Evolutionary conservation across 116 monocot species (phyloP).

Genomic region (Zostera marina): DNA sequence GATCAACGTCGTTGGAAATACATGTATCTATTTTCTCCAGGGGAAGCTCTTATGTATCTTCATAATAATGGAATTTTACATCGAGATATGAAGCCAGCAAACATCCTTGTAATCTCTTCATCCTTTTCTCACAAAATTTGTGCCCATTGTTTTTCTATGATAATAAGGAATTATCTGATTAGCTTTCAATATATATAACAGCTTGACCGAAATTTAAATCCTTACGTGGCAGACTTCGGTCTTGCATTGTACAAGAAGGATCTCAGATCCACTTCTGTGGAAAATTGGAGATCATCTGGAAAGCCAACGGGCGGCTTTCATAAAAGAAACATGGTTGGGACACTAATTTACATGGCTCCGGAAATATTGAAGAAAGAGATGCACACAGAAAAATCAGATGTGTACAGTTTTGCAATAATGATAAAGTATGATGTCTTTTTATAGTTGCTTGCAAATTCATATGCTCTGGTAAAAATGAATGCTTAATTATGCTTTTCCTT

Average conservation of each 20-base stretch:
- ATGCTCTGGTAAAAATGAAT: neutral
- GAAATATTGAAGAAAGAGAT: conserved; percentile 81
- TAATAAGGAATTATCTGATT: neutral
- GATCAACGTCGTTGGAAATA: neutral
- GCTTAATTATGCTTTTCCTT: neutral
- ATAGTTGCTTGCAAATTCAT: neutral
- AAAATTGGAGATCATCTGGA: conserved; percentile 87
- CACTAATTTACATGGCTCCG: conserved; percentile 97
- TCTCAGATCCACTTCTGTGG: conserved; percentile 35
- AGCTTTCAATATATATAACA: conserved; percentile 1
- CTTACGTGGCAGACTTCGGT: conserved; percentile 92
- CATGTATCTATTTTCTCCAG: conserved; percentile 28
- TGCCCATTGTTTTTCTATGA: neutral
- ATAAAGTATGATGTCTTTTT: conserved; percentile 51
- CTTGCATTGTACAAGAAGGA: conserved; percentile 70
- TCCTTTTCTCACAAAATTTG: neutral
- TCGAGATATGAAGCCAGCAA: conserved; percentile 89
- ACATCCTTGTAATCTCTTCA: conserved; percentile 56
- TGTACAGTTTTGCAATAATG: conserved; percentile 81
- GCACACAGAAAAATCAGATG: conserved; percentile 95
- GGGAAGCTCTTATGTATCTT: conserved; percentile 60
- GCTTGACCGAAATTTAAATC: conserved; percentile 56
- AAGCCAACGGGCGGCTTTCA: conserved; percentile 98
- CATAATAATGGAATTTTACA: conserved; percentile 74
- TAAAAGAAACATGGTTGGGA: conserved; percentile 96